Base-by-base conservation (phyloP, 2,329 filamentous ascomycete genomes). In the Dothideomycetes sp. region DNA sequence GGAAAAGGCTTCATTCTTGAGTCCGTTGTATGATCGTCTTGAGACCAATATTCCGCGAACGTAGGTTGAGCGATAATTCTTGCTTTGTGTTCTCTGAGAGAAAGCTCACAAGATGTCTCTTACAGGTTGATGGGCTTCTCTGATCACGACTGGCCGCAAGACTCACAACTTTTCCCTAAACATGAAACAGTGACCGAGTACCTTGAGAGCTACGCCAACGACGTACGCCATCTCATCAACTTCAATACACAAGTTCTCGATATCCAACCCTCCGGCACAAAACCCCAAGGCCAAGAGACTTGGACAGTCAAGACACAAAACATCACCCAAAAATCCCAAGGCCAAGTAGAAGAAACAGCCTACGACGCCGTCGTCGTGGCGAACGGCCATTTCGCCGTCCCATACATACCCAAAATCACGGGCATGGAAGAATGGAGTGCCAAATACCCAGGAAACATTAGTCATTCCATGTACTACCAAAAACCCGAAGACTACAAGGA, bases 31-130 rank as follows among this genome's bases (percentile, higher is more conserved):
- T 59, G 77, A 86, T 33, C 65, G 72, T 17, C 67, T 95, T 12
- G 81, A 94, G 54, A 87, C 88, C 16, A 96, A 96, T 58, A 87
- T 95, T 33, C 84, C 87, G 0, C 76, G 82, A 45, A 36, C 31
- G 37, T 40, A 32, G 8, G 37, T 31, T n/a, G n/a, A n/a, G n/a
- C n/a, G n/a, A n/a, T n/a, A n/a, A n/a, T n/a, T n/a, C n/a, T n/a
- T n/a, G n/a, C n/a, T n/a, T n/a, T n/a, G n/a, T n/a, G n/a, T n/a
- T n/a, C 37, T 1, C 30, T 44, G 4, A 20, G 41, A 10, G 32
- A 46, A 7, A 32, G 47, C n/a, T 39, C 18, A 8, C 28, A 47
- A 5, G 95, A 96, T 58, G 86, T 95, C 34, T 83, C 87, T 0
- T 76, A 82, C 44, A 31, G 25, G 0, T 58, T 95, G 38, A 96